Evolutionary conservation across 2,329 filamentous ascomycete species (phyloP).

Genomic region (Zymoseptoria passerinii): DNA sequence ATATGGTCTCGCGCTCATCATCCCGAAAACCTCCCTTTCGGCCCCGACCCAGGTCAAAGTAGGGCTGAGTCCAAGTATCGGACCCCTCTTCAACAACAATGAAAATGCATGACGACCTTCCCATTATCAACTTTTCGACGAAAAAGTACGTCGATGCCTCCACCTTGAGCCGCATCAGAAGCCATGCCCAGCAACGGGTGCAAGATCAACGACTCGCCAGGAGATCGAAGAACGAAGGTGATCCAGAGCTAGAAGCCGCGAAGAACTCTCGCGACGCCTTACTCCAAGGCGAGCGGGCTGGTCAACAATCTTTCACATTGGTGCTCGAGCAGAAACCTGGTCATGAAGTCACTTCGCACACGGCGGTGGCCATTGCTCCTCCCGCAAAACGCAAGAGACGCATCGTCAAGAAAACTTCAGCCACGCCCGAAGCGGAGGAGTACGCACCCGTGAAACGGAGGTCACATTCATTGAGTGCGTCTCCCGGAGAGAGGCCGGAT

Average conservation of each 20-base stretch:
- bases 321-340: slow-evolving; percentile 11
- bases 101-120: slow-evolving; percentile 7
- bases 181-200: slow-evolving; percentile 15
- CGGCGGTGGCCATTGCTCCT: background rate
- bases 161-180: slow-evolving; percentile 13
- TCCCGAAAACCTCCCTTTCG: background rate
- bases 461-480: slow-evolving; percentile 9
- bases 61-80: background rate
- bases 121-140: slow-evolving; percentile 12
- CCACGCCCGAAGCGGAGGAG: background rate
- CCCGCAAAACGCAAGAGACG: background rate
- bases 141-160: slow-evolving; percentile 10
- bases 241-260: background rate
- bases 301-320: slow-evolving; percentile 1
- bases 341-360: slow-evolving; percentile 5
- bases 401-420: background rate
- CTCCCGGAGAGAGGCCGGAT: slow-evolving; percentile 8
- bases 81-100: background rate
- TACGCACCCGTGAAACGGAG: slow-evolving; percentile 4
- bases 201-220: slow-evolving; percentile 8
- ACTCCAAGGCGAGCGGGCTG: background rate
- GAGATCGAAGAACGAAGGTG: background rate
- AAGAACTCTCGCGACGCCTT: background rate
- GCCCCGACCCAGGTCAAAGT: background rate
- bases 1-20: background rate